Conservation (phyloP, 495 filamentous ascomycete species). For the Gamarada debralockiae region DNA sequence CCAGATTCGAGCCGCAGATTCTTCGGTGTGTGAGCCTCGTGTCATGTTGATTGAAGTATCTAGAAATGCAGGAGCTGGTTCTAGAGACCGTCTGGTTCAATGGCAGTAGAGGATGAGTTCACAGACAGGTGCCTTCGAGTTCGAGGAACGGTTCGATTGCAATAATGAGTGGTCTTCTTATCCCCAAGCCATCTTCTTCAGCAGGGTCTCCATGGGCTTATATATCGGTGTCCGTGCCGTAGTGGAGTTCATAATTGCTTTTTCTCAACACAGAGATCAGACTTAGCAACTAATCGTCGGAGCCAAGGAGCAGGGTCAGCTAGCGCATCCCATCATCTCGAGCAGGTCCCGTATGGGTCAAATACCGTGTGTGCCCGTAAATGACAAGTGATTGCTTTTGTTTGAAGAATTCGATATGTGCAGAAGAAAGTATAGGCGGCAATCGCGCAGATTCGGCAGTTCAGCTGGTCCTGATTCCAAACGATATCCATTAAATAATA, state of each 20-base stretch:
- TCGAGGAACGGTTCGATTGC: neutral
- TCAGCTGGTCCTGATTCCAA: too few relatives aligned
- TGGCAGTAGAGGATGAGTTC: too few relatives aligned
- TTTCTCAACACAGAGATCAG: conserved; percentile 8
- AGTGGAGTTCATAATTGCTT: conserved; percentile 22
- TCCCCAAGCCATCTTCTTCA: too few relatives aligned
- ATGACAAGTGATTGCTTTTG: conserved; percentile 14
- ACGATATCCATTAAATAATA: too few relatives aligned
- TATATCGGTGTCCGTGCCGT: conserved; percentile 16
- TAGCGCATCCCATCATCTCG: conserved; percentile 2
- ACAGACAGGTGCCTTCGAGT: neutral
- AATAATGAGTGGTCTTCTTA: too few relatives aligned
- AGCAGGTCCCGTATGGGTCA: neutral
- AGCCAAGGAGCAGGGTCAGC: conserved; percentile 2
- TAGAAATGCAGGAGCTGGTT: too few relatives aligned
- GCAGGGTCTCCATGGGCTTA: conserved; percentile 12
- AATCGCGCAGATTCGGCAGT: neutral
- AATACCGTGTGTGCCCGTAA: conserved; percentile 14
- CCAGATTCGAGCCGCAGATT: conserved; percentile 40
- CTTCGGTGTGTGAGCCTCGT: conserved; percentile 39
- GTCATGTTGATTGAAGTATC: conserved; percentile 26
- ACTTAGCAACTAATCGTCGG: conserved; percentile 2
- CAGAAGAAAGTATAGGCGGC: too few relatives aligned
- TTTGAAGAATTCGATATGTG: too few relatives aligned
- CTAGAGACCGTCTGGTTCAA: too few relatives aligned